A percentile compares a stretch with the other conserved stretches of the same genome.
Evolutionary conservation across 495 filamentous ascomycete genomes (phyloP).

Genomic region (Elasticomyces elasticus): DNA sequence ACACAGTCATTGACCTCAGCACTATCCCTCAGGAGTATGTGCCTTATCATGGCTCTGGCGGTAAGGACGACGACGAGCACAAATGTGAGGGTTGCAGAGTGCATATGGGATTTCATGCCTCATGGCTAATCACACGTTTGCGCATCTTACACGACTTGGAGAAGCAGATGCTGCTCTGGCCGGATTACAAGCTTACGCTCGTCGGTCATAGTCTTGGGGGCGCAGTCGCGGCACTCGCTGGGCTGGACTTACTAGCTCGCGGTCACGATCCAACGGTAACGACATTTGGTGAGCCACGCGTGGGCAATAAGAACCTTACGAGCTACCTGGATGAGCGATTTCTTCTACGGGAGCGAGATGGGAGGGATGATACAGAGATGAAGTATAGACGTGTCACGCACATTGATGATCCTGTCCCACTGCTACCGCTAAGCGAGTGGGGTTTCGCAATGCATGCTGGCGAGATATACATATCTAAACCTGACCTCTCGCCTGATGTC

Average conservation of each 20-base stretch:
- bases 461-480: conserved; percentile 74
- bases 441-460: conserved; percentile 75
- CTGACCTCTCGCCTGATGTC: conserved; percentile 52
- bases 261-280: conserved; percentile 69
- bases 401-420: conserved; percentile 73
- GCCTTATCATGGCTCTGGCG: conserved; percentile 57
- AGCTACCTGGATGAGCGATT: conserved; percentile 61
- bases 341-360: conserved; percentile 32
- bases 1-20: conserved; percentile 79
- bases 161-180: conserved; percentile 46
- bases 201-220: conserved; percentile 90
- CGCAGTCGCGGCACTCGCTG: conserved; percentile 80
- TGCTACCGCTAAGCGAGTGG: conserved; percentile 78
- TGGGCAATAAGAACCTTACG: conserved; percentile 67
- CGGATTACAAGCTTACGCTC: conserved; percentile 61
- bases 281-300: conserved; percentile 83
- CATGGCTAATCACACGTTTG: conserved; percentile 64
- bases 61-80: conserved; percentile 22
- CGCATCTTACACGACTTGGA: conserved; percentile 52
- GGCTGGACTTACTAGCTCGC: conserved; percentile 57
- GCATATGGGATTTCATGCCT: conserved; percentile 76
- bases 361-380: conserved; percentile 20
- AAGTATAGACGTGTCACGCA: conserved; percentile 78
- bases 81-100: conserved; percentile 76
- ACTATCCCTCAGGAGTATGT: conserved; percentile 82